Evolutionary conservation across 768 basidiomycete genomes (phyloP).

Genomic region (Boletus vinaceobasis): DNA sequence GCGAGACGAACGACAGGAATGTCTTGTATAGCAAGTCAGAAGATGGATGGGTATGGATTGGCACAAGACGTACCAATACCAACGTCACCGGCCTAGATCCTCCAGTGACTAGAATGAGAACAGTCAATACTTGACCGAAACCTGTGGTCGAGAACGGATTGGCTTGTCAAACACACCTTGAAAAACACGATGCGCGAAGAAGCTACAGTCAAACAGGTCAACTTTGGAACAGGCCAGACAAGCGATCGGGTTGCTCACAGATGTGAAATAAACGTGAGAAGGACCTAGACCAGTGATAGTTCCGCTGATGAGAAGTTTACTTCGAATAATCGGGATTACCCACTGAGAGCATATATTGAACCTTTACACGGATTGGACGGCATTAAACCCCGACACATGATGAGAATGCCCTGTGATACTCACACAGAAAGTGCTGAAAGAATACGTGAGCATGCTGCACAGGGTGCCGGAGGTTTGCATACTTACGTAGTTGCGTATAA

Average conservation of each 20-base stretch:
- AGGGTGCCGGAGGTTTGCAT: neutral
- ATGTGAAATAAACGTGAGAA: constrained; percentile 26
- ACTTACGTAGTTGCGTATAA: constrained; percentile 29
- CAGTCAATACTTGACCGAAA: neutral
- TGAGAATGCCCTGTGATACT: constrained; percentile 6
- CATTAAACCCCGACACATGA: neutral
- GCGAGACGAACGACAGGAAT: constrained; percentile 15
- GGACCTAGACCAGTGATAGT: constrained; percentile 12
- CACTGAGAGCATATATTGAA: constrained; percentile 27
- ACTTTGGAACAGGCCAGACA: neutral
- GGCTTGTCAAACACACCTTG: constrained; percentile 14
- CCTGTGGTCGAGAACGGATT: neutral
- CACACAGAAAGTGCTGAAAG: constrained; percentile 29
- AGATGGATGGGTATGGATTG: neutral
- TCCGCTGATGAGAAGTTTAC: neutral
- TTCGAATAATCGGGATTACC: neutral
- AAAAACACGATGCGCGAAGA: constrained; percentile 23
- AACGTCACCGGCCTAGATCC: constrained; percentile 12
- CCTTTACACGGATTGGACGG: constrained; percentile 6
- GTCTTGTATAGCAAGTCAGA: constrained; percentile 10
- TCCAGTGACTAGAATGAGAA: constrained; percentile 16
- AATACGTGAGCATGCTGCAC: constrained; percentile 1
- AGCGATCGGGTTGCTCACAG: constrained; percentile 15
- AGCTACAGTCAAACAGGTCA: constrained; percentile 14
- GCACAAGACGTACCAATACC: constrained; percentile 14